Evolutionary conservation across 2,329 filamentous ascomycete genomes (phyloP).

Genomic region (Alternaria triticina): DNA sequence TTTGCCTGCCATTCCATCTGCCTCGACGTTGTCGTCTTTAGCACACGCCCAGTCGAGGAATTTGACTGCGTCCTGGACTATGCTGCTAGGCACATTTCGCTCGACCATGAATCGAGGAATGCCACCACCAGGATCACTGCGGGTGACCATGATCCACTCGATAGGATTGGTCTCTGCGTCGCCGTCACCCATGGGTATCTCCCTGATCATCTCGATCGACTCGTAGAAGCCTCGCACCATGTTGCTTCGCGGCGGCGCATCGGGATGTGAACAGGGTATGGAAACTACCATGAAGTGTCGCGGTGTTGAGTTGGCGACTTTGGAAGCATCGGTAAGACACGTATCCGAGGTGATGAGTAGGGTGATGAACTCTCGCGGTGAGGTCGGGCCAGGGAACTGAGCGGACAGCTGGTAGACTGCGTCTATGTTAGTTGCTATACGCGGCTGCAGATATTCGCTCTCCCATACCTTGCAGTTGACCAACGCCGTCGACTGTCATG

Average conservation of each 20-base stretch:
- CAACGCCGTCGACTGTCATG: slow-evolving; percentile 63
- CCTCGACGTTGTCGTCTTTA: slow-evolving; percentile 50
- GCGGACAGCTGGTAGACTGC: slow-evolving; percentile 84
- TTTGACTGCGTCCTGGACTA: slow-evolving; percentile 78
- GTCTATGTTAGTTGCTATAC: slow-evolving; percentile 2
- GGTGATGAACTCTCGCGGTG: slow-evolving; percentile 86
- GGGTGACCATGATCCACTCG: slow-evolving; percentile 93
- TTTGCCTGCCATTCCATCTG: slow-evolving; percentile 28
- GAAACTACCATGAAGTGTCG: slow-evolving; percentile 87
- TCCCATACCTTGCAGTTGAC: slow-evolving; percentile 66
- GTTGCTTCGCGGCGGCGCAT: slow-evolving; percentile 71
- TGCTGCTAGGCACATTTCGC: slow-evolving; percentile 80
- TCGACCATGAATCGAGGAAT: slow-evolving; percentile 93
- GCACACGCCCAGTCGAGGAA: slow-evolving; percentile 79
- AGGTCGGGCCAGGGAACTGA: slow-evolving; percentile 87
- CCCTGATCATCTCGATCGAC: slow-evolving; percentile 87
- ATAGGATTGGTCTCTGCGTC: slow-evolving; percentile 68
- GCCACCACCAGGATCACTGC: slow-evolving; percentile 85
- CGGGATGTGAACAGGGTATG: slow-evolving; percentile 79
- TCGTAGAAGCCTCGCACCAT: slow-evolving; percentile 88
- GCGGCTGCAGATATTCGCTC: not conserved
- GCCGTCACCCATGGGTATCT: slow-evolving; percentile 66
- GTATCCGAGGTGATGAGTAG: slow-evolving; percentile 71
- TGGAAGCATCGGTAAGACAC: slow-evolving; percentile 57
- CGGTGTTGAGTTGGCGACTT: slow-evolving; percentile 53